A percentile compares a stretch with the other conserved stretches of the same genome.
Evolutionary conservation across 441 rosid genomes (phyloP).

Genomic region (Metrosideros polymorpha): DNA sequence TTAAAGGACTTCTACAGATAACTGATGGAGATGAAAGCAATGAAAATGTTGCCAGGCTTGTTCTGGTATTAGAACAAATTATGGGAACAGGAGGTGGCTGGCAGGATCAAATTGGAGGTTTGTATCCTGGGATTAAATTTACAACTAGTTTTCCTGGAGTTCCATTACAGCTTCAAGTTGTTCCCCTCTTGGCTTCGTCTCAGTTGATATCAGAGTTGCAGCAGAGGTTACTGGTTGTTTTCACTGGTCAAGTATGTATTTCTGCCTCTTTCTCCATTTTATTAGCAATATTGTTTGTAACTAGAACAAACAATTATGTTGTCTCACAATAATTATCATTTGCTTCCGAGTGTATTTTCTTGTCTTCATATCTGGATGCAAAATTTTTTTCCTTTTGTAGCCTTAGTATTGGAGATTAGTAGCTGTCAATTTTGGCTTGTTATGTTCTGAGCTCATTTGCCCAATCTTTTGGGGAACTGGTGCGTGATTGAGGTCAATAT

Average conservation of each 20-base stretch:
- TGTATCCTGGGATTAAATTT: slow-evolving; percentile 76
- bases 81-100: slow-evolving; percentile 99
- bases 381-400: background rate
- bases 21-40: slow-evolving; percentile 65
- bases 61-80: slow-evolving; percentile 82
- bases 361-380: background rate
- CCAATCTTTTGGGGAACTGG: background rate
- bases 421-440: background rate
- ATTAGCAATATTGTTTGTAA: background rate
- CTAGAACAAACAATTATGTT: background rate
- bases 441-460: background rate
- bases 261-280: background rate
- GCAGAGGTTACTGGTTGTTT: slow-evolving; percentile 76
- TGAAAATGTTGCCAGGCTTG: slow-evolving; percentile 83
- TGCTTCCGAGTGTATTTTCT: background rate
- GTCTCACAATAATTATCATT: background rate
- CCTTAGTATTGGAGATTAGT: background rate
- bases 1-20: slow-evolving; percentile 76
- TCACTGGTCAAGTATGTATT: slow-evolving; percentile 84
- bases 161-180: slow-evolving; percentile 78
- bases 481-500: background rate
- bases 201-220: slow-evolving; percentile 57
- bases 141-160: slow-evolving; percentile 86
- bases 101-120: slow-evolving; percentile 96
- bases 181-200: slow-evolving; percentile 63